Evolutionary conservation across 2,329 filamentous ascomycete genomes (phyloP).

Genomic region (Trichoderma pleuroti): DNA sequence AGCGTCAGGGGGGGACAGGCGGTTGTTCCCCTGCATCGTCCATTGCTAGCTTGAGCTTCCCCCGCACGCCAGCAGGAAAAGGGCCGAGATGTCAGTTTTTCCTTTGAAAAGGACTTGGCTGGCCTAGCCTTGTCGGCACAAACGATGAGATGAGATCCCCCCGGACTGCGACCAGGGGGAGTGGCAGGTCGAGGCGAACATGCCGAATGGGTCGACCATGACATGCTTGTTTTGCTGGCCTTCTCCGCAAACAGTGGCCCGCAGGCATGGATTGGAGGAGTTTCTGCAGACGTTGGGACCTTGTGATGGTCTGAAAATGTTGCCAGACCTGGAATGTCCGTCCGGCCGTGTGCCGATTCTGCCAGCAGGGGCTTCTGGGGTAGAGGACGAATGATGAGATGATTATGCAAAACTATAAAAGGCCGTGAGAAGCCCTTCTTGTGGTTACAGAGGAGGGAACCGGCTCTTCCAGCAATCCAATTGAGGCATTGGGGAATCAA

Average conservation of each 20-base stretch:
- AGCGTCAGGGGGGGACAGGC: neutral
- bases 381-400: neutral
- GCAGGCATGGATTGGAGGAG: slow-evolving; percentile 10
- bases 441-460: neutral
- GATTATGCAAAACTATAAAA: neutral
- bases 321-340: neutral
- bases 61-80: slow-evolving; percentile 14
- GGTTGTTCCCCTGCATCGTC: slow-evolving; percentile 4
- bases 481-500: neutral
- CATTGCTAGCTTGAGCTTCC: slow-evolving; percentile 4
- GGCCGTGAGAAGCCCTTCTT: neutral
- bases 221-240: neutral
- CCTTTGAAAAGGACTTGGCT: neutral
- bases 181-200: neutral
- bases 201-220: neutral
- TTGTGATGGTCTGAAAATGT: neutral
- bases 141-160: slow-evolving; percentile 9
- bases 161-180: neutral
- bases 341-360: neutral
- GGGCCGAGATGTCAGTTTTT: slow-evolving; percentile 12
- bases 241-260: slow-evolving; percentile 13
- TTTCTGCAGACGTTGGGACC: neutral
- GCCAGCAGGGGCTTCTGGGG: neutral
- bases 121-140: neutral
- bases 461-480: neutral